phyloP scores from a whole-genome alignment of 805 yeast species.

The Ogataea zsoltii region DNA sequence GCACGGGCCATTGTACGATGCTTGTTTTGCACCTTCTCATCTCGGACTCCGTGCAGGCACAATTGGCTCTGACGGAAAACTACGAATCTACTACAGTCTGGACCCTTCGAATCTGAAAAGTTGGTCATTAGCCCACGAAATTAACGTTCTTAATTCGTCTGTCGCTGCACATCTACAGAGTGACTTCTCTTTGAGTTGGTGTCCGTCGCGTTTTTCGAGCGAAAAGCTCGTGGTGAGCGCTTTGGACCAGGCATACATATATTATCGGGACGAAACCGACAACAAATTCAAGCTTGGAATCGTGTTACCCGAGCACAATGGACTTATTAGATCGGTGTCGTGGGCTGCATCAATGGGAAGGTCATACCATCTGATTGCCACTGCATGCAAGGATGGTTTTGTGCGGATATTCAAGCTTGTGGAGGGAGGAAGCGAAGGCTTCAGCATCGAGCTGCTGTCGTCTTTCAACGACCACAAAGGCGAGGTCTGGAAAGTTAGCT shows the following conservation, averaged over 20 bases:
- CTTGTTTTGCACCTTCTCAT: slow-evolving; percentile 86
- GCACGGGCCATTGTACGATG: slow-evolving; percentile 85
- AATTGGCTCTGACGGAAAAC: slow-evolving; percentile 84
- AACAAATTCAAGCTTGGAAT: slow-evolving; percentile 55
- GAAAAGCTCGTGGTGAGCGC: slow-evolving; percentile 86
- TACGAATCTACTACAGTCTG: slow-evolving; percentile 81
- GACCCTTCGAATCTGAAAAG: slow-evolving; percentile 85
- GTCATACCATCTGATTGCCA: slow-evolving; percentile 83
- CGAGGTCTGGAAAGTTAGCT: slow-evolving; percentile 91
- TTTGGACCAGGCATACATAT: slow-evolving; percentile 83
- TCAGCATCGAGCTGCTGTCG: slow-evolving; percentile 28
- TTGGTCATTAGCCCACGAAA: slow-evolving; percentile 79
- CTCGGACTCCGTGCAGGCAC: slow-evolving; percentile 80
- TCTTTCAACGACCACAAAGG: slow-evolving; percentile 36
- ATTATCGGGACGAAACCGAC: slow-evolving; percentile 48
- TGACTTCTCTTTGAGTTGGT: slow-evolving; percentile 86
- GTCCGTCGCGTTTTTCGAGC: slow-evolving; percentile 77
- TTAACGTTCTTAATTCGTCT: slow-evolving; percentile 62
- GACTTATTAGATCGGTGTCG: slow-evolving; percentile 80
- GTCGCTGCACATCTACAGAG: slow-evolving; percentile 83
- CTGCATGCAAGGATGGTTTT: slow-evolving; percentile 93
- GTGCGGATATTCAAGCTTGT: slow-evolving; percentile 80
- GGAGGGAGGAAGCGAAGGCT: slow-evolving; percentile 36
- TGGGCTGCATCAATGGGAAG: slow-evolving; percentile 99
- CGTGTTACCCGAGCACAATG: slow-evolving; percentile 79